phyloP scores from a whole-genome alignment of 2,329 filamentous ascomycete species.

The Conoideocrella luteorostrata region DNA sequence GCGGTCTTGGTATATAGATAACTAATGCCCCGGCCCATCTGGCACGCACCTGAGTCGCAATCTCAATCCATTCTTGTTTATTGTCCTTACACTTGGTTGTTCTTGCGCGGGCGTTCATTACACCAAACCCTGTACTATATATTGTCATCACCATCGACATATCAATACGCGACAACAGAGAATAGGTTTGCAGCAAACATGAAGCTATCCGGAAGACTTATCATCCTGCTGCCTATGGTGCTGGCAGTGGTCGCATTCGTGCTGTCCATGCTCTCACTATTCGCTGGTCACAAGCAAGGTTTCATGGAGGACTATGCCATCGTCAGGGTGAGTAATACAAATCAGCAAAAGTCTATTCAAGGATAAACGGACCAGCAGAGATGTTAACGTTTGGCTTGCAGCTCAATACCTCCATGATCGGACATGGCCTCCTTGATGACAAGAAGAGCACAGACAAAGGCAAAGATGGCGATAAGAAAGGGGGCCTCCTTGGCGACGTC shows the following conservation, averaged over 20 bases:
- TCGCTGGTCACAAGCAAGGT: slow-evolving; percentile 32
- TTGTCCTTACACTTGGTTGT: background rate
- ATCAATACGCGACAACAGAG: background rate
- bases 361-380: too few relatives aligned
- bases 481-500: slow-evolving; percentile 22
- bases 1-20: background rate
- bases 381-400: slow-evolving; percentile 9
- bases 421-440: slow-evolving; percentile 24
- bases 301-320: slow-evolving; percentile 39
- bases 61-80: background rate
- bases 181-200: background rate
- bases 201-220: slow-evolving; percentile 13
- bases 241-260: slow-evolving; percentile 32
- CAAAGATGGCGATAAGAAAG: slow-evolving; percentile 18
- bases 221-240: slow-evolving; percentile 29
- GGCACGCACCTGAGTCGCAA: background rate
- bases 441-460: slow-evolving; percentile 20
- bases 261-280: slow-evolving; percentile 32
- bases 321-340: slow-evolving; percentile 25
- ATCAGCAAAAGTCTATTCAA: too few relatives aligned
- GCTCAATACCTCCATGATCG: slow-evolving; percentile 34
- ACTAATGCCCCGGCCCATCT: background rate
- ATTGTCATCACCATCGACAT: background rate
- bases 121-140: background rate
- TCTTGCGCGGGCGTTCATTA: background rate